A percentile compares a stretch with the other conserved stretches of the same genome.
These are phyloP conservation scores for Boletus vermiculosoides DNA, from an alignment of 768 basidiomycete species.

Conservation along the genomic window DNA sequence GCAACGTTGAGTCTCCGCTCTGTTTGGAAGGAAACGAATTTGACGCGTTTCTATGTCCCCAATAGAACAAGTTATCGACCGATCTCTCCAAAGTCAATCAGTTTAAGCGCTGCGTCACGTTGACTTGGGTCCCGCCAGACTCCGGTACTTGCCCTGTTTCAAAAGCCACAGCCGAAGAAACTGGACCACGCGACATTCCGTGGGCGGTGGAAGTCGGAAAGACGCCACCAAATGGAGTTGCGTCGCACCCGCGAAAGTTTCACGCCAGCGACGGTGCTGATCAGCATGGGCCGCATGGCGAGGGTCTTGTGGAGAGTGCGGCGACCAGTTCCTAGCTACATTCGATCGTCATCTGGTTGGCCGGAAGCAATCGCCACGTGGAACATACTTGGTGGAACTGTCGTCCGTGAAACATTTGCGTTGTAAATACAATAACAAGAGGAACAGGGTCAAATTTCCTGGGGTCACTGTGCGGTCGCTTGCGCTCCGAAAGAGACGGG, in stretches of 20 bases:
- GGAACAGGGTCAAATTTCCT: slow-evolving; percentile 2
- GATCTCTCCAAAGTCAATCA: slow-evolving; percentile 26
- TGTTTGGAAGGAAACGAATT: slow-evolving; percentile 14
- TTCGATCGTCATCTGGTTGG: neutral
- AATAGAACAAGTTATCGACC: slow-evolving; percentile 1
- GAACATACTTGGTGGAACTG: slow-evolving; percentile 9
- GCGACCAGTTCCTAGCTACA: neutral
- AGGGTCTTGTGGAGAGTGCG: neutral
- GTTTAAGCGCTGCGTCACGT: slow-evolving; percentile 21
- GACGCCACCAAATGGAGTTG: slow-evolving; percentile 7
- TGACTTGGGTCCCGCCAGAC: slow-evolving; percentile 12
- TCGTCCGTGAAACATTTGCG: slow-evolving; percentile 13
- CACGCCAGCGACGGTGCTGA: neutral
- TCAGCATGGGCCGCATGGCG: neutral
- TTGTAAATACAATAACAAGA: neutral
- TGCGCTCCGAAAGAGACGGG: neutral
- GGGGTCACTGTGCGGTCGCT: neutral
- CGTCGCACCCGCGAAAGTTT: slow-evolving; percentile 26
- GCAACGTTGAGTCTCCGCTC: neutral
- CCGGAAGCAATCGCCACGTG: slow-evolving; percentile 13
- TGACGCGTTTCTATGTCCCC: slow-evolving; percentile 22
- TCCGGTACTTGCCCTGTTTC: slow-evolving; percentile 25
- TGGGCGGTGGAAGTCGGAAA: slow-evolving; percentile 11
- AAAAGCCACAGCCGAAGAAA: slow-evolving; percentile 6
- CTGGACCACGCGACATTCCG: slow-evolving; percentile 19